Evolutionary conservation across 805 yeast genomes (phyloP), one percentile per base, ranked within the genome.

Genomic region (Starmerella ratchasimensis): DNA sequence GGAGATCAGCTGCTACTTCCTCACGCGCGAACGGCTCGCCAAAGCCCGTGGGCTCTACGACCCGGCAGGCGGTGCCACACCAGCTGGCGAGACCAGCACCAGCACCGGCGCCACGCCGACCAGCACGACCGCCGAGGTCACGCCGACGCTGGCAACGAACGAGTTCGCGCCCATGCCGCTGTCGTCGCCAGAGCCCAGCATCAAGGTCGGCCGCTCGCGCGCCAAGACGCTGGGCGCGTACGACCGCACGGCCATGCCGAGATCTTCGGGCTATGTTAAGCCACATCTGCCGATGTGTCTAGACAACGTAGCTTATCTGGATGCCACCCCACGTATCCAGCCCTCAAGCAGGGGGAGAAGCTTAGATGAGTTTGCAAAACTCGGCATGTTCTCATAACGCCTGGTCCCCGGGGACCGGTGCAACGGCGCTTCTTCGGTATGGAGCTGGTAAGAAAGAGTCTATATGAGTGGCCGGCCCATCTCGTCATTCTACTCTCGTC

Each of bases 1-100:
- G 0, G 65, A 86, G 45, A 61, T 88, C 10, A 82, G 94, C 5
- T 77, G 88, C 27, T 90, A 90, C 56, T 78, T 72, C 53, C 66
- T 90, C 46, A 94, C 84, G 14, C 76, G 73, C 37, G 98, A 90
- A 60, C 80, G 82, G 78, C 55, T 68, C 45, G 74, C 70, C 52
- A 58, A 72, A 68, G 57, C 36, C 63, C 21, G 31, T 15, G 11
- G 16, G 7, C 15, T 34, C 3, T 14, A 15, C 16, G 36, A 8
- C 18, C 33, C 8, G 25, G 31, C 31, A 13, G 6, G 33, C 35
- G 9, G 29, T 29, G n/a, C 19, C 28, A 9, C 31, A 10, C 19
- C 31, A 11, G 24, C 39, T n/a, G n/a, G n/a, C n/a, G n/a, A n/a
- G n/a, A n/a, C n/a, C n/a, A 6, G 38, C 38, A 5, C 31, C 45